Percentiles rank a stretch among this genome's conserved stretches.
Conservation (phyloP, 2,329 filamentous ascomycete genomes). For the Ascochyta fabae region DNA sequence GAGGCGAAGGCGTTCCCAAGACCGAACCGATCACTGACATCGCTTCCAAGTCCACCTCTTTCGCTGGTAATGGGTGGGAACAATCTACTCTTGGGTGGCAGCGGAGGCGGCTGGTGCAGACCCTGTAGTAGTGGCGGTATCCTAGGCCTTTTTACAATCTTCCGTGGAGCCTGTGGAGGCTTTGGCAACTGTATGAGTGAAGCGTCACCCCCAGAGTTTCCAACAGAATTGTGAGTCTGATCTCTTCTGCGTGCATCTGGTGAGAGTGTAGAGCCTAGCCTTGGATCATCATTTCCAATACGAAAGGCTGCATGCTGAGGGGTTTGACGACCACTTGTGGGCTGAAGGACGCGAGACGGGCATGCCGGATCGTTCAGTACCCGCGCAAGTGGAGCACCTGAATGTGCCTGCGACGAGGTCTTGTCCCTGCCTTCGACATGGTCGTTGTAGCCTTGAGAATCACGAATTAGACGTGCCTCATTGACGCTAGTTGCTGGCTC, state of each 20-base stretch:
- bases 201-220: slow-evolving; percentile 24
- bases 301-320: slow-evolving; percentile 34
- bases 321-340: slow-evolving; percentile 15
- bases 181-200: slow-evolving; percentile 49
- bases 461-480: slow-evolving; percentile 10
- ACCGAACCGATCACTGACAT: slow-evolving; percentile 20
- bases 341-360: slow-evolving; percentile 18
- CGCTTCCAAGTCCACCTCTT: slow-evolving; percentile 31
- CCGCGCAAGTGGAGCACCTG: slow-evolving; percentile 45
- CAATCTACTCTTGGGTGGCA: slow-evolving; percentile 59
- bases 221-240: slow-evolving; percentile 24
- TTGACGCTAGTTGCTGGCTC: slow-evolving; percentile 22
- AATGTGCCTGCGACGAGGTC: slow-evolving; percentile 16
- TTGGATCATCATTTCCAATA: slow-evolving; percentile 36
- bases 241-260: slow-evolving; percentile 29
- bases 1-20: not conserved
- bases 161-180: slow-evolving; percentile 44
- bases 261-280: slow-evolving; percentile 31
- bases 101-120: slow-evolving; percentile 67
- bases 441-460: slow-evolving; percentile 10
- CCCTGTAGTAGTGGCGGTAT: slow-evolving; percentile 63
- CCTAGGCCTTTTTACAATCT: slow-evolving; percentile 42
- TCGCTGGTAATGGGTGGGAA: slow-evolving; percentile 67
- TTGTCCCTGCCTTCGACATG: slow-evolving; percentile 9
- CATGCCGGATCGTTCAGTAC: slow-evolving; percentile 41